Base-by-base conservation (phyloP, 129 eudicot genomes). In the Sambucus nigra region DNA sequence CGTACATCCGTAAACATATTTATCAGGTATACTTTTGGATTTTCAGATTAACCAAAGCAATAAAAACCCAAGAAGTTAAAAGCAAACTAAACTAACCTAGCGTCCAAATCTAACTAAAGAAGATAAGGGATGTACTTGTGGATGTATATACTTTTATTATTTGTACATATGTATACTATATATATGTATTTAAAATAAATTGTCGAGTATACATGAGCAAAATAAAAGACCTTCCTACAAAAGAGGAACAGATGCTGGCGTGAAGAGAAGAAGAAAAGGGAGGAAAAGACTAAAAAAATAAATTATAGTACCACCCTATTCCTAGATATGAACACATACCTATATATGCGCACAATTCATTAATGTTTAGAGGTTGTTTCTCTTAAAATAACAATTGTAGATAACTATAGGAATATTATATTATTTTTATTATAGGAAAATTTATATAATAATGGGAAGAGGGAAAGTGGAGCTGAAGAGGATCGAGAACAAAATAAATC, bases 381-480 rank as follows among this genome's bases (percentile, higher is more conserved):
- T n/a, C n/a, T n/a, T n/a, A 63, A 66, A 47, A 73, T 47, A 50
- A 33, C 16, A 19, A 53, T 19, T 13, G 31, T 19, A 25, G 12
- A n/a, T n/a, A n/a, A n/a, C n/a, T n/a, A n/a, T n/a, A n/a, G n/a
- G n/a, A n/a, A n/a, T n/a, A n/a, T n/a, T n/a, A n/a, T 42, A 25
- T 21, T 45, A 59, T 16, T n/a, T n/a, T n/a, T n/a, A n/a, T n/a
- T n/a, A n/a, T n/a, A n/a, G n/a, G n/a, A n/a, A n/a, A n/a, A n/a
- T n/a, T n/a, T 41, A 11, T 46, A 25, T 15, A 46, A 11, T 19
- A 39, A 75, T 75, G 80, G 80, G 80, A 7, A 75, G 80, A 44
- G 80, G 80, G 50, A 75, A 71, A 45, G 80, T 75, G 51, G 72
- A 75, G 50, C n/a, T 75, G 47, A 75, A 75, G 70, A 65, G 80